A percentile compares a stretch with the other conserved stretches of the same genome.
Evolutionary conservation across 225 moss, liverwort and hornwort genomes (phyloP).

Genomic region (Pleurozium schreberi): DNA sequence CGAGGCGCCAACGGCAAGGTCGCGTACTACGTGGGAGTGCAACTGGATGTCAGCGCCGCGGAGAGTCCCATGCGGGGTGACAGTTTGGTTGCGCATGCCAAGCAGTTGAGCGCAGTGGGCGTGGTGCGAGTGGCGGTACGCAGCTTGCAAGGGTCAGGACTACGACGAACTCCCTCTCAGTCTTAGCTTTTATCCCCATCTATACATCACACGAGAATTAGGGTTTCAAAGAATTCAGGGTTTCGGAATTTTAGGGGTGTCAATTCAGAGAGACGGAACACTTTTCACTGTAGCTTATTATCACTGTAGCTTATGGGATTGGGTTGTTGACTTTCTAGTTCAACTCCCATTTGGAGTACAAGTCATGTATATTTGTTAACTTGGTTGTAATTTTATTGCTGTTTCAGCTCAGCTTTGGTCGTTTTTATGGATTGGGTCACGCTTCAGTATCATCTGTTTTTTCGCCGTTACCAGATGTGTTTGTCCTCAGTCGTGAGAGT

Average conservation of each 20-base stretch:
- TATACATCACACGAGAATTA: not conserved
- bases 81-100: constrained; percentile 30
- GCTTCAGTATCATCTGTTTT: not conserved
- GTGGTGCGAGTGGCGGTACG: constrained; percentile 72
- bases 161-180: constrained; percentile 22
- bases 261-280: not conserved
- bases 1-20: constrained; percentile 59
- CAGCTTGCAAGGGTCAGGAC: constrained; percentile 61
- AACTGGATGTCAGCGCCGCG: constrained; percentile 39
- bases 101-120: constrained; percentile 62
- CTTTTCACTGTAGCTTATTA: not conserved
- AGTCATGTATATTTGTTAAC: not conserved
- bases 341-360: not conserved
- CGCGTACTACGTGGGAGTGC: constrained; percentile 70
- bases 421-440: not conserved
- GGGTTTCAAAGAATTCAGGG: not conserved
- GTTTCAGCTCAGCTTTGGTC: not conserved
- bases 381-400: not conserved
- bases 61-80: constrained; percentile 22
- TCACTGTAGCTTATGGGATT: not conserved
- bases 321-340: not conserved
- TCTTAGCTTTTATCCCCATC: not conserved
- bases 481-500: not conserved
- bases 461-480: not conserved
- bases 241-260: not conserved